Evolutionary conservation across 768 basidiomycete genomes (phyloP), one percentile per base, ranked within the genome.

Genomic region (Tylopilus felleus): DNA sequence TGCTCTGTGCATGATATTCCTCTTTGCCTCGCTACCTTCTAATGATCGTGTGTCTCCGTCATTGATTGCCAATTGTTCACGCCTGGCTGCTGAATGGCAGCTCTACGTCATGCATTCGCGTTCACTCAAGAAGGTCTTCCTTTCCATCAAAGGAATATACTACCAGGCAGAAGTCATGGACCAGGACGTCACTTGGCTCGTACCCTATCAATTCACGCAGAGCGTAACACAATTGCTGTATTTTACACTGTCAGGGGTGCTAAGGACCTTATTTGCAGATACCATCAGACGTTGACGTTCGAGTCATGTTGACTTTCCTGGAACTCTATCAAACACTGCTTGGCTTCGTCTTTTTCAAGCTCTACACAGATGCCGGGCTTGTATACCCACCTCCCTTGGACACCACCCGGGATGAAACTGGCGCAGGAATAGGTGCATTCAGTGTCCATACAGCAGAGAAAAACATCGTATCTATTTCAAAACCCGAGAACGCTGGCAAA

Each of bases 71-170:
- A 96, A 95, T 68, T 98, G 97, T 70, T 78, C 87, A 27, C 85
- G 91, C 44, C 80, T 99, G 31, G 83, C 93, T 8, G 84, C 93
- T 19, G 94, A 99, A 77, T 99, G 96, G 96, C 93, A 98, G 70
- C 76, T 98, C 28, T 99, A 94, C 73, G 80, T 95, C 36, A 91
- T 98, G 83, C 89, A 93, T 65, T 83, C 90, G 1, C 81, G 79
- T 56, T 79, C 88, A 14, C 79, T 98, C 38, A 83, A 88, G 49
- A 97, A 97, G 72, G 85, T 88, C 28, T 99, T 99, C 74, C 77
- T 99, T 51, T 94, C 92, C 39, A 96, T 99, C 72, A 98, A 98
- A 74, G 97, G 97, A 38, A 84, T 99, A 42, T 99, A 98, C 73
- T 98, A 95, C 71, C 95, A 98, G 73, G 95, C 93, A 9, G 91